Conservation (phyloP, 2,329 filamentous ascomycete species). For the Fusarium mexicanum region DNA sequence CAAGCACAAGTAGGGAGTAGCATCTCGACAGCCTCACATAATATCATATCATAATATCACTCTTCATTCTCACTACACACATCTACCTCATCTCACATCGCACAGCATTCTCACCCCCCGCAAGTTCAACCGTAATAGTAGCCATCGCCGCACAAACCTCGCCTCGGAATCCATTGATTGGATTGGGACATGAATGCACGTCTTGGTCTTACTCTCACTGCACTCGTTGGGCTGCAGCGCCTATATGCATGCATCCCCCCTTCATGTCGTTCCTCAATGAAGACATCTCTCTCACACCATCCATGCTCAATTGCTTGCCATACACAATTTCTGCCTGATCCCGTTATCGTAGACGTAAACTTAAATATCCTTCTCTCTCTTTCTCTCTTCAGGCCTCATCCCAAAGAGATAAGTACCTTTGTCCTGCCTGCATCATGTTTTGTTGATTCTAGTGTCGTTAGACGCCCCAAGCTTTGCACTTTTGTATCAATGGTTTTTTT, state of each 20-base stretch:
- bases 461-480: conserved; percentile 23
- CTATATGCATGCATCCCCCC: conserved; percentile 37
- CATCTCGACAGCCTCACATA: not conserved
- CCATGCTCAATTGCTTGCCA: conserved; percentile 10
- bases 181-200: conserved; percentile 36
- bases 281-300: conserved; percentile 28
- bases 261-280: conserved; percentile 22
- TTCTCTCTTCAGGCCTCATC: conserved; percentile 6
- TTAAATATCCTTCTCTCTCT: conserved; percentile 35
- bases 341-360: not conserved
- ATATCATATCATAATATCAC: not conserved
- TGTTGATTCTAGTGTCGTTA: conserved; percentile 11
- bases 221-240: conserved; percentile 35
- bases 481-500: conserved; percentile 19
- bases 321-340: conserved; percentile 16
- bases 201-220: conserved; percentile 10
- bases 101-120: conserved; percentile 34
- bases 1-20: not conserved
- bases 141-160: conserved; percentile 13
- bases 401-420: conserved; percentile 10
- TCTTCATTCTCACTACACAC: not conserved
- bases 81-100: conserved; percentile 12
- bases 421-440: conserved; percentile 17
- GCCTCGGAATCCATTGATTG: conserved; percentile 38
- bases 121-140: conserved; percentile 7